Evolutionary conservation across 2,329 filamentous ascomycete genomes (phyloP).

Genomic region (Cercospora sojina): DNA sequence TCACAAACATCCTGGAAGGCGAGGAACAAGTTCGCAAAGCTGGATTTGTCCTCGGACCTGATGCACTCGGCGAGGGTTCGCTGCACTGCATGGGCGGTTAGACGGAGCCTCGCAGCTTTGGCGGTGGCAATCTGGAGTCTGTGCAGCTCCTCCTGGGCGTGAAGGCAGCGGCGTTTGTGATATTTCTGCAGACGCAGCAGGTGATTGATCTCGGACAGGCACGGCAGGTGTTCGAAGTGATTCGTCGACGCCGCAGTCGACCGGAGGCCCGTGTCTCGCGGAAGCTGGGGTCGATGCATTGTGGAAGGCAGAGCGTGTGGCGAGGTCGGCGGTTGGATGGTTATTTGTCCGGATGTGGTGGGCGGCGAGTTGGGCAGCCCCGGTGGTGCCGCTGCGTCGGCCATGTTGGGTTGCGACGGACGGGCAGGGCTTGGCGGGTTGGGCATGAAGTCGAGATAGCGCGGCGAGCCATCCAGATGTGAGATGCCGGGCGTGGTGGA

Average conservation of each 20-base stretch:
- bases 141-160: conserved; percentile 71
- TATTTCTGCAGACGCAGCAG: conserved; percentile 75
- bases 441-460: conserved; percentile 24
- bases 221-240: conserved; percentile 11
- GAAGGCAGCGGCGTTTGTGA: conserved; percentile 75
- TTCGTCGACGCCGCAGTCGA: conserved; percentile 3
- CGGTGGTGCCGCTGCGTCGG: conserved; percentile 23
- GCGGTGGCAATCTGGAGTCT: conserved; percentile 72
- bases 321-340: conserved; percentile 8
- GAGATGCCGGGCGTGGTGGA: conserved; percentile 26
- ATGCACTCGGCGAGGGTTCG: conserved; percentile 76
- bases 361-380: conserved; percentile 15
- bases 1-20: conserved; percentile 72
- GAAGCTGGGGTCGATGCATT: conserved; percentile 16
- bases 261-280: not conserved
- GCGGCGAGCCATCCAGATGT: conserved; percentile 29
- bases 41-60: conserved; percentile 73
- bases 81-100: conserved; percentile 72
- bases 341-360: conserved; percentile 13
- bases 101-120: conserved; percentile 69
- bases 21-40: conserved; percentile 71
- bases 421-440: conserved; percentile 16
- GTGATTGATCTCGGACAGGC: conserved; percentile 71
- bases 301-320: conserved; percentile 11
- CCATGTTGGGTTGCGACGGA: conserved; percentile 26